Evolutionary conservation across 495 filamentous ascomycete genomes (phyloP).

Genomic region (Penicillium coprophilum): DNA sequence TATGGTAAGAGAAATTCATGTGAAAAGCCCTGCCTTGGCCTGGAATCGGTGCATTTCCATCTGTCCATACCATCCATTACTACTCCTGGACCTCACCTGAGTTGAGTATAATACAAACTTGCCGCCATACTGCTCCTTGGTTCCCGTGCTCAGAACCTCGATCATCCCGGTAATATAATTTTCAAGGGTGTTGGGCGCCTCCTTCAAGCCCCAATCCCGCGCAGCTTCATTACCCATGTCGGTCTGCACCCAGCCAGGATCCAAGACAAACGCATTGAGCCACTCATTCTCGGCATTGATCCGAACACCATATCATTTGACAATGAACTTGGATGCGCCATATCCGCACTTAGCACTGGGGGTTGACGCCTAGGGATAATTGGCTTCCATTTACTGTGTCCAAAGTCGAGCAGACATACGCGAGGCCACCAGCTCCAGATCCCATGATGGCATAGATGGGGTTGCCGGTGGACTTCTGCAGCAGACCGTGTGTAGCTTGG

Average conservation of each 20-base stretch:
- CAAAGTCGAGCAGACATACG: neutral
- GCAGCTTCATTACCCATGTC: constrained; percentile 48
- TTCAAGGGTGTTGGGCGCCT: constrained; percentile 31
- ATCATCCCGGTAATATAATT: constrained; percentile 38
- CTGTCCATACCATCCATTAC: neutral
- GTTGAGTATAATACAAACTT: constrained; percentile 12
- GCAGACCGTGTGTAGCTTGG: constrained; percentile 37
- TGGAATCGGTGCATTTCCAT: neutral
- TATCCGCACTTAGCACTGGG: constrained; percentile 37
- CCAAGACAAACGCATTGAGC: constrained; percentile 34
- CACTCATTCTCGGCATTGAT: constrained; percentile 43
- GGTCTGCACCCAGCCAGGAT: constrained; percentile 42
- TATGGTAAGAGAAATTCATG: neutral
- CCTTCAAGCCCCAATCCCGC: constrained; percentile 30
- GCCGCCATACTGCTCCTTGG: constrained; percentile 40
- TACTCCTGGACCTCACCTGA: neutral
- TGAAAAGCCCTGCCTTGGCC: neutral
- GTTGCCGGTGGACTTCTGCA: constrained; percentile 27
- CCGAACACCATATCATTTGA: constrained; percentile 38
- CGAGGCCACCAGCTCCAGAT: constrained; percentile 19
- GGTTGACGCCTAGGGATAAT: constrained; percentile 11
- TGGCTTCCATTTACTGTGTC: neutral
- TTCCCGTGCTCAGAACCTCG: constrained; percentile 33
- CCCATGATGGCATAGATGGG: constrained; percentile 40
- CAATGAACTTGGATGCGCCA: constrained; percentile 35